These are phyloP conservation scores for Oryza glumipatula DNA, from an alignment of 176 grass and related monocot genomes.

Conservation along the genomic window DNA sequence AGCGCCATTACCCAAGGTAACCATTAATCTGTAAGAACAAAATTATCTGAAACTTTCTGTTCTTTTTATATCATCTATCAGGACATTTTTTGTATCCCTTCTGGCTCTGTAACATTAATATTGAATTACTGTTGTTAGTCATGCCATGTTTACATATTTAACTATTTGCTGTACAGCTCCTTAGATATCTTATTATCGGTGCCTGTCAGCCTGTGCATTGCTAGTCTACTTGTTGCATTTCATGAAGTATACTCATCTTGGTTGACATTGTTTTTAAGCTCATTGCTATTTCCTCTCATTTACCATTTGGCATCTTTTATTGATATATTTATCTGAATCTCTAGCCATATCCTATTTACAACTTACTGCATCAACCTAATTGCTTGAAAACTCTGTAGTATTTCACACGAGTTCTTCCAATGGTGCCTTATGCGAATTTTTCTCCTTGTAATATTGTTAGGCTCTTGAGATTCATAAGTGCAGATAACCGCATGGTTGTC, in stretches of 20 bases:
- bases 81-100: not conserved
- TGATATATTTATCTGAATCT: slow-evolving; percentile 7
- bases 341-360: slow-evolving; percentile 22
- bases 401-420: slow-evolving; percentile 12
- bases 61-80: not conserved
- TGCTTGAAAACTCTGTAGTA: slow-evolving; percentile 10
- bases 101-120: not conserved
- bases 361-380: not conserved
- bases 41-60: slow-evolving; percentile 1
- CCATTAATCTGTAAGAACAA: slow-evolving; percentile 18
- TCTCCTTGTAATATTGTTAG: not conserved
- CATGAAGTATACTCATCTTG: slow-evolving; percentile 21
- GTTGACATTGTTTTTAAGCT: slow-evolving; percentile 13
- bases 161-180: not conserved
- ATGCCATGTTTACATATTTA: slow-evolving; percentile 4
- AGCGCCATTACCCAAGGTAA: slow-evolving; percentile 59
- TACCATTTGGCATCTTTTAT: slow-evolving; percentile 2
- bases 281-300: not conserved
- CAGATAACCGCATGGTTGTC: not conserved
- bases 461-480: not conserved
- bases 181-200: not conserved
- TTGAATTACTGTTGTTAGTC: slow-evolving; percentile 1
- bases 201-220: not conserved
- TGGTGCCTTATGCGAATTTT: not conserved
- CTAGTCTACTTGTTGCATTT: slow-evolving; percentile 2